These are phyloP conservation scores for Pythium sukuiense DNA, from an alignment of 352 stramenopile species.

Conservation along the genomic window DNA sequence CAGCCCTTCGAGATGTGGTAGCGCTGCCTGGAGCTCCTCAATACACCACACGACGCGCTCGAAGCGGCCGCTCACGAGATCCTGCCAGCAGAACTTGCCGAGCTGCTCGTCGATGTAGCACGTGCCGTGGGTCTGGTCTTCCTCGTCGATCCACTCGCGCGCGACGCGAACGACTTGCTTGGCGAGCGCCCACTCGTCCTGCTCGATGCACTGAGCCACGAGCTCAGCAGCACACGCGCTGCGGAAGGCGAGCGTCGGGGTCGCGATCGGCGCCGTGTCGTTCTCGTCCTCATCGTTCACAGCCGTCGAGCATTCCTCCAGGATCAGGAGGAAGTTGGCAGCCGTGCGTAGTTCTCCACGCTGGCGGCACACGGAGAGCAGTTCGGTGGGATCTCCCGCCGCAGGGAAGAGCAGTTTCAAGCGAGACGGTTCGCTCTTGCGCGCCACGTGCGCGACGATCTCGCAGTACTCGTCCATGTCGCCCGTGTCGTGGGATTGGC, in stretches of 20 bases:
- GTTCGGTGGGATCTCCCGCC: constrained; percentile 63
- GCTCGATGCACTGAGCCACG: constrained; percentile 67
- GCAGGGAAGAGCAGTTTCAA: constrained; percentile 67
- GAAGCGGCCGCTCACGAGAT: constrained; percentile 58
- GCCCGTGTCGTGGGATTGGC: constrained; percentile 2
- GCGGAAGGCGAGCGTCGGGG: constrained; percentile 29
- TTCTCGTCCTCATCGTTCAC: constrained; percentile 2
- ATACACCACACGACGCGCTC: constrained; percentile 68
- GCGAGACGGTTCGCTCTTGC: constrained; percentile 81
- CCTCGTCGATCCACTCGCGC: constrained; percentile 68
- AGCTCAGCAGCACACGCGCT: constrained; percentile 64
- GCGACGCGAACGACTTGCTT: constrained; percentile 80
- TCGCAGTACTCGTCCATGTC: constrained; percentile 84
- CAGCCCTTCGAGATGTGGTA: constrained; percentile 33
- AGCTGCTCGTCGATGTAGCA: constrained; percentile 68
- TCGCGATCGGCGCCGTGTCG: not conserved
- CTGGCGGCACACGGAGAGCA: constrained; percentile 61
- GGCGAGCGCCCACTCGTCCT: constrained; percentile 72
- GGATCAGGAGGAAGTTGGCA: constrained; percentile 80
- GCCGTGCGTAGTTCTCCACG: constrained; percentile 73
- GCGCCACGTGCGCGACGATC: constrained; percentile 79
- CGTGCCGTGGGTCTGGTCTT: constrained; percentile 5
- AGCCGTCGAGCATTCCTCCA: constrained; percentile 62
- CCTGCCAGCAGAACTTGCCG: constrained; percentile 47
- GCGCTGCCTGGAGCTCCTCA: constrained; percentile 59